phyloP scores from a whole-genome alignment of 192 early-diverging fungal species.

The Mortierella antarctica region DNA sequence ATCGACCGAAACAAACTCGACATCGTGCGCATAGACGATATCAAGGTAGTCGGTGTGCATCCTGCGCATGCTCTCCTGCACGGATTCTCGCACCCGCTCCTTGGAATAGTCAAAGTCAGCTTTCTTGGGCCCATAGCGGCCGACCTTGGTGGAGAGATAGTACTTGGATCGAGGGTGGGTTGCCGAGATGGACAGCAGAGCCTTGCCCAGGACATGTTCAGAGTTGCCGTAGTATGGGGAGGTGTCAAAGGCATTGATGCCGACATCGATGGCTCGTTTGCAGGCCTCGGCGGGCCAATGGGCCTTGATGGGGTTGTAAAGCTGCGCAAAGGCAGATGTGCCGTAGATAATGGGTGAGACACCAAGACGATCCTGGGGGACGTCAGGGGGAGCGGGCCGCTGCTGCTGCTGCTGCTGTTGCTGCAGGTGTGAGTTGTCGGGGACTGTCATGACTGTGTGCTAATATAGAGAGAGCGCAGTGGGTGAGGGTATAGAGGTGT shows the following conservation, averaged over 20 bases:
- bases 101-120: slow-evolving; percentile 75
- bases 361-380: slow-evolving; percentile 46
- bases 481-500: too few relatives aligned
- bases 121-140: slow-evolving; percentile 72
- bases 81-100: slow-evolving; percentile 58
- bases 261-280: slow-evolving; percentile 59
- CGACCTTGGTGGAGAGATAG: slow-evolving; percentile 77
- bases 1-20: slow-evolving; percentile 76
- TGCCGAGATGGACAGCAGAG: slow-evolving; percentile 54
- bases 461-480: too few relatives aligned
- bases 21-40: slow-evolving; percentile 78
- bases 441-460: neutral
- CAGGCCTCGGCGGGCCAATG: slow-evolving; percentile 60
- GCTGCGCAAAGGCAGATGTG: slow-evolving; percentile 61
- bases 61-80: slow-evolving; percentile 67
- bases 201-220: slow-evolving; percentile 73
- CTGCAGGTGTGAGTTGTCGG: neutral
- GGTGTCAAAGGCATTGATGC: slow-evolving; percentile 78
- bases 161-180: slow-evolving; percentile 75
- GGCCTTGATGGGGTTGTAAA: slow-evolving; percentile 60
- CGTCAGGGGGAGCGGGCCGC: neutral
- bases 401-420: too few relatives aligned
- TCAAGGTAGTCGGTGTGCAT: slow-evolving; percentile 76
- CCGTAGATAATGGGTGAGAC: slow-evolving; percentile 65
- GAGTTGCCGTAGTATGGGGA: slow-evolving; percentile 80